Base-by-base conservation (phyloP, 2,329 filamentous ascomycete species). In the Berkeleyomyces rouxiae region DNA sequence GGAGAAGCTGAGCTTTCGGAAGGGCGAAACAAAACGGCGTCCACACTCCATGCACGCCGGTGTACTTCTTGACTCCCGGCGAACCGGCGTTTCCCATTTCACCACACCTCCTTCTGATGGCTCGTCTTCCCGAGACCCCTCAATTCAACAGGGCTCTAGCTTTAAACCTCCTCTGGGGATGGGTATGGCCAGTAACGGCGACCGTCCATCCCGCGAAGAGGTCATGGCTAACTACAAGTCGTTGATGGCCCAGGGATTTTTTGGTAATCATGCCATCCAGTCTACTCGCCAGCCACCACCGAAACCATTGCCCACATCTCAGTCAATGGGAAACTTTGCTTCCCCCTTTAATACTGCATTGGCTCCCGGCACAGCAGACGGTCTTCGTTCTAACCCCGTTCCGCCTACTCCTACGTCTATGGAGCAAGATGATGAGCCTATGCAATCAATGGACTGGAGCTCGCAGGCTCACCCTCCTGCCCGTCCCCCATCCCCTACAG, bases 221-320 rank as follows among this genome's bases (percentile, higher is more conserved):
- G 76, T 83, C 61, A 67, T 81, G 68, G 76, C 77, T 65, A 82
- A 74, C 68, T 83, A 83, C 70, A 77, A 81, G 66, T 72, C 79
- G 66, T 75, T 83, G 63, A 74, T 83, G 67, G 76, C 79, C 2
- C 76, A 76, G 4, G 81, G 81, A 64, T 83, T 83, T 75, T 83
- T 83, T 69, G 74, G 77, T 57, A 73, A 77, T 33, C 80, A 82
- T 66, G 80, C 80, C 61, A 82, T 82, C 65, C 77, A 79, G 65
- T 81, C 79, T 3, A 80, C 79, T 1, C 74, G 81, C 3, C 78
- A 79, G 68, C 77, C 74, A 1, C 69, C 70, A 31, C 70, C 68
- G 16, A 64, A 64, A 47, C 63, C 60, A 31, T 42, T 64, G n/a
- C n/a, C 39, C 7, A 62, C 63, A 13, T 62, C 46, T 51, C 64